Conservation (phyloP, 768 basidiomycete species). For the Tremella mesenterica region DNA sequence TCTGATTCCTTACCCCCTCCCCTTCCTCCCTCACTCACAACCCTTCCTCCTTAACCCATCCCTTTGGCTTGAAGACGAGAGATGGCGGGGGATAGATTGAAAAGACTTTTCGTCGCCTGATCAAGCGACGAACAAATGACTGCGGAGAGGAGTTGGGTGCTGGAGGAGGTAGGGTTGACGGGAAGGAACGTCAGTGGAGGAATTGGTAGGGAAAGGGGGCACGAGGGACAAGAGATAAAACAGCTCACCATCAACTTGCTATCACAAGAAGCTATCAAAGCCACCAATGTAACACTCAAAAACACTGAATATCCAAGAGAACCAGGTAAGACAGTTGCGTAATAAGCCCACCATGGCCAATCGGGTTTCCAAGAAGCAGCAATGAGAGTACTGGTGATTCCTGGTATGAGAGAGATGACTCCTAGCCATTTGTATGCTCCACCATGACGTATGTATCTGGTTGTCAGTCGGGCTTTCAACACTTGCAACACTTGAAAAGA, state of each 20-base stretch:
- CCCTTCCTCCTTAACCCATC: too few relatives aligned
- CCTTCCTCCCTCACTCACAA: neutral
- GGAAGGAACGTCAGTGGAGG: too few relatives aligned
- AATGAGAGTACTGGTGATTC: slow-evolving; percentile 19
- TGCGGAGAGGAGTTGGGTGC: too few relatives aligned
- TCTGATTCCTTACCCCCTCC: neutral
- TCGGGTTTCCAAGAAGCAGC: slow-evolving; percentile 31
- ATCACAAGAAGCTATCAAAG: slow-evolving; percentile 36
- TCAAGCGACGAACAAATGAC: too few relatives aligned
- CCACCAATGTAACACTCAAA: slow-evolving; percentile 30
- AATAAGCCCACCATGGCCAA: slow-evolving; percentile 33
- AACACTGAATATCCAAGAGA: slow-evolving; percentile 41
- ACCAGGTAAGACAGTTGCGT: slow-evolving; percentile 31
- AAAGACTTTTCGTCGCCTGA: too few relatives aligned
- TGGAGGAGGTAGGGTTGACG: too few relatives aligned
- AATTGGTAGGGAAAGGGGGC: too few relatives aligned
- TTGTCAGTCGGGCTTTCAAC: too few relatives aligned
- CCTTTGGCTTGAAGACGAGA: too few relatives aligned
- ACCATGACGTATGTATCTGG: slow-evolving; percentile 35
- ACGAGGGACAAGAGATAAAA: neutral
- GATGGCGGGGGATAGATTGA: too few relatives aligned
- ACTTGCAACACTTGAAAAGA: too few relatives aligned
- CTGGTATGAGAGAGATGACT: slow-evolving; percentile 25
- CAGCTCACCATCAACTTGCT: slow-evolving; percentile 36
- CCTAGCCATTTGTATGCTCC: slow-evolving; percentile 31